Base-by-base conservation (phyloP, 495 filamentous ascomycete genomes). In the Neurospora pannonica region DNA sequence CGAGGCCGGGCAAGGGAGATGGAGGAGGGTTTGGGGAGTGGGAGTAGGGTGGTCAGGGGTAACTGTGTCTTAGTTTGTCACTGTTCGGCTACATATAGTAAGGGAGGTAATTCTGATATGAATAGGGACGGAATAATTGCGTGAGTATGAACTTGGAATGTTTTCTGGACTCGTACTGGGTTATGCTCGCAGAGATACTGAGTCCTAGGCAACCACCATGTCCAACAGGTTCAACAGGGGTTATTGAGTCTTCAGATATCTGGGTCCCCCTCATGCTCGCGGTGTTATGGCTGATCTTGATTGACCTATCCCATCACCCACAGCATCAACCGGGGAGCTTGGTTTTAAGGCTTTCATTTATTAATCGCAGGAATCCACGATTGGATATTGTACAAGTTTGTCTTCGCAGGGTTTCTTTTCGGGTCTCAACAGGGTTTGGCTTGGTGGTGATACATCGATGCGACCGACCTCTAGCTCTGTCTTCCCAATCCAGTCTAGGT, bases 1-100 rank as follows among this genome's bases (percentile, higher is more conserved):
- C 93, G n/a, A 90, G 89, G 38, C 91, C 90, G 10, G 76, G 70
- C 10, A 82, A 76, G 76, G 71, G 67, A 54, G 78, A 71, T 79
- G 76, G 76, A 62, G 60, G 74, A 75, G 69, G 74, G 21, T 71
- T 46, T 72, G 39, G 28, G 28, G 70, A 5, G 54, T 67, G 54
- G 54, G 54, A 62, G 21, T 62, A 71, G 21, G 73, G 36, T 31
- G 67, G 40, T 13, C 28, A 71, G 70, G 70, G 24, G 70, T 8
- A 67, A 36, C 36, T 10, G 24, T 70, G 31, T 13, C 54, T 28
- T 43, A 15, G 3, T 10, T 6, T 38, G 39, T 5, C 10, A 38
- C n/a, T 46, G 34, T 40, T 38, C 21, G 11, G 54, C 28, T 46
- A 36, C 10, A 62, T 1, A 21, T 9, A 48, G 8, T 48, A 21